Percentiles rank a stretch among this genome's conserved stretches.
Evolutionary conservation across 2,329 filamentous ascomycete genomes (phyloP).

Genomic region (Aspergillus intermedius): DNA sequence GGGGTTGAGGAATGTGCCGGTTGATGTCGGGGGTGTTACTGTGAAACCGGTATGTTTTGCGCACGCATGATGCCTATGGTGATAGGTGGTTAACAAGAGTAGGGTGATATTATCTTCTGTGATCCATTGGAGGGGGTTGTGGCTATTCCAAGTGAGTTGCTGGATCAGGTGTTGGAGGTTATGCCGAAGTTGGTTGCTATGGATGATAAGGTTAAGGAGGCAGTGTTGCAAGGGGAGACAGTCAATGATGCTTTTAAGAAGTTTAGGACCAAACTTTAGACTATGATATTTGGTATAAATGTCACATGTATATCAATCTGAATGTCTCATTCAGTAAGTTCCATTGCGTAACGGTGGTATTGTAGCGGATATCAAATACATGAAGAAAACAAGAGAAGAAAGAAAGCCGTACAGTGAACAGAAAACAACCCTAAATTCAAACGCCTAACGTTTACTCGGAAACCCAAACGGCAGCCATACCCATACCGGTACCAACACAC

Average conservation of each 20-base stretch:
- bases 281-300: conserved; percentile 1
- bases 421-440: conserved; percentile 7
- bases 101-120: conserved; percentile 63
- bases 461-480: conserved; percentile 95
- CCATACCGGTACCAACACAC: conserved; percentile 97
- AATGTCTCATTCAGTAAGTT: background rate
- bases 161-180: conserved; percentile 56
- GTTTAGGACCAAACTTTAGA: conserved; percentile 36
- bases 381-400: background rate
- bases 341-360: conserved; percentile 10
- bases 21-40: conserved; percentile 35
- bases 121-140: conserved; percentile 66
- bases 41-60: conserved; percentile 33
- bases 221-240: conserved; percentile 56
- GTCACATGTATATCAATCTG: no score
- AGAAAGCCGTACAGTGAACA: conserved; percentile 9
- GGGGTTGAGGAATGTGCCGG: conserved; percentile 33
- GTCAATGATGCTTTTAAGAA: conserved; percentile 62
- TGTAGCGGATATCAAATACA: conserved; percentile 16
- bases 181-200: conserved; percentile 48
- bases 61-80: background rate
- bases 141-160: conserved; percentile 55
- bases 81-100: background rate
- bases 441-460: conserved; percentile 59
- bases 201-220: conserved; percentile 57